Conservation (phyloP, 768 basidiomycete species). For the Trametes meyenii region DNA sequence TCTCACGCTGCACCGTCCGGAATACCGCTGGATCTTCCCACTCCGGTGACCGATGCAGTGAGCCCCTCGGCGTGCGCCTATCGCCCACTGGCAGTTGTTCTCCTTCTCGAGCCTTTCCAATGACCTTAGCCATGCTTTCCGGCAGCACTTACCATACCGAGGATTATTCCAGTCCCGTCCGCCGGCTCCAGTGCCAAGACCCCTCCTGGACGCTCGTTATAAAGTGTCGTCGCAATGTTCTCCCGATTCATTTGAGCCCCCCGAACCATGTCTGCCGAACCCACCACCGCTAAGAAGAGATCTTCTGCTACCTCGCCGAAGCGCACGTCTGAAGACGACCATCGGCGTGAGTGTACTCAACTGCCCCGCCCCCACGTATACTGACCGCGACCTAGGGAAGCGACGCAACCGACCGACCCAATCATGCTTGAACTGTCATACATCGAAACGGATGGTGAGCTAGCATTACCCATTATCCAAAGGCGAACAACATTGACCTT, state of each 20-base stretch:
- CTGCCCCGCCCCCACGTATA: slow-evolving; percentile 30
- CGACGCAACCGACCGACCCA: slow-evolving; percentile 75
- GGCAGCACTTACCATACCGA: slow-evolving; percentile 13
- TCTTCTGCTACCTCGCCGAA: slow-evolving; percentile 32
- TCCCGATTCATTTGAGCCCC: slow-evolving; percentile 15
- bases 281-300: slow-evolving; percentile 31
- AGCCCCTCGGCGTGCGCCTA: slow-evolving; percentile 16
- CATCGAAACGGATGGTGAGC: slow-evolving; percentile 71
- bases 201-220: slow-evolving; percentile 7
- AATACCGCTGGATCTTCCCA: slow-evolving; percentile 12
- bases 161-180: slow-evolving; percentile 6
- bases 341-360: slow-evolving; percentile 38
- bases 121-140: slow-evolving; percentile 12
- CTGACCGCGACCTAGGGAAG: slow-evolving; percentile 28
- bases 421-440: slow-evolving; percentile 74
- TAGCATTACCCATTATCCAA: neutral
- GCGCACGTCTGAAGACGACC: slow-evolving; percentile 47
- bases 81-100: slow-evolving; percentile 16
- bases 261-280: slow-evolving; percentile 30
- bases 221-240: slow-evolving; percentile 11
- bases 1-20: slow-evolving; percentile 8
- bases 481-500: neutral
- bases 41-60: slow-evolving; percentile 12
- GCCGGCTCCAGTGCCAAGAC: slow-evolving; percentile 19
- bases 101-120: slow-evolving; percentile 16